phyloP scores from a whole-genome alignment of 2,329 filamentous ascomycete species.

The Phyllosticta ampelicida region DNA sequence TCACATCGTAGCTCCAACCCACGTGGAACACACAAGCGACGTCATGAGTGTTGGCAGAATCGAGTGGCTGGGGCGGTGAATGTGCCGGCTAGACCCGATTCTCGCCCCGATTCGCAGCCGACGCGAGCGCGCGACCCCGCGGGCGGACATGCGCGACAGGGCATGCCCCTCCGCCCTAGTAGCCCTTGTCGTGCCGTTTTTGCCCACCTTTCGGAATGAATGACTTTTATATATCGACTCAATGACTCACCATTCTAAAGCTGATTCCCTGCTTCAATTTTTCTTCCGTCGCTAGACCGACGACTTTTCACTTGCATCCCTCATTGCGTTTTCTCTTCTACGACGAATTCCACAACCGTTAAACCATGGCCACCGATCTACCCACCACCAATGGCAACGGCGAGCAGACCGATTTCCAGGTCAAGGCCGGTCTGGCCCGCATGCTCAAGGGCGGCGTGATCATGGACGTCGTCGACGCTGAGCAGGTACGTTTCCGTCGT shows the following conservation, averaged over 20 bases:
- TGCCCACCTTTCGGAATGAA: neutral
- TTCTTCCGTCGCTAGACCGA: neutral
- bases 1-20: neutral
- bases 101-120: neutral
- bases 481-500: conserved; percentile 47
- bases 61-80: neutral
- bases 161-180: neutral
- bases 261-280: conserved; percentile 6
- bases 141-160: no score
- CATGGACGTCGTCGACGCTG: conserved; percentile 95
- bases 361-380: conserved; percentile 36
- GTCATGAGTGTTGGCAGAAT: neutral
- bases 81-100: neutral
- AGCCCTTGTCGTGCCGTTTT: neutral
- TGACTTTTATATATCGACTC: neutral
- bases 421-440: conserved; percentile 91
- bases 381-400: conserved; percentile 35
- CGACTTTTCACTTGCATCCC: neutral
- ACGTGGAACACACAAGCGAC: neutral
- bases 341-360: neutral
- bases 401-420: conserved; percentile 54
- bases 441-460: conserved; percentile 99
- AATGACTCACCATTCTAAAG: neutral
- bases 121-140: neutral
- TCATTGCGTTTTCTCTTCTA: neutral